phyloP scores from a whole-genome alignment of 768 basidiomycete genomes.

The Mycena rosella region DNA sequence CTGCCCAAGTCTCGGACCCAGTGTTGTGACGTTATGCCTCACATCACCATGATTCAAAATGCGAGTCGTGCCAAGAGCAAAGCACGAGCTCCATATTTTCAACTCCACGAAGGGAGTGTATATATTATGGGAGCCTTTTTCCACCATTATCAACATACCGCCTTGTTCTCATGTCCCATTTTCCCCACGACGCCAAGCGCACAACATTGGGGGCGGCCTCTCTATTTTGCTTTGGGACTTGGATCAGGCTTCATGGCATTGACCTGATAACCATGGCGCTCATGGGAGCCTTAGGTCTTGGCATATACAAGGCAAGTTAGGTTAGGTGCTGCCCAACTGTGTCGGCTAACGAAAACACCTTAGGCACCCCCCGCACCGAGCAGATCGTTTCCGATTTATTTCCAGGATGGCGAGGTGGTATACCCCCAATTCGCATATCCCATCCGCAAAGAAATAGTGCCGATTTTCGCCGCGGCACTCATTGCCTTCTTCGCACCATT shows the following conservation, averaged over 20 bases:
- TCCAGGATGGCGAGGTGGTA: slow-evolving; percentile 61
- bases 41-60: too few species aligned
- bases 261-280: slow-evolving; percentile 69
- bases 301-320: slow-evolving; percentile 43
- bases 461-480: slow-evolving; percentile 65
- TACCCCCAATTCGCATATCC: slow-evolving; percentile 67
- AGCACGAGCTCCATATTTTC: too few species aligned
- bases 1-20: too few species aligned
- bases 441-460: slow-evolving; percentile 63
- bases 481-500: slow-evolving; percentile 66
- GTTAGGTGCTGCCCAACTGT: not conserved
- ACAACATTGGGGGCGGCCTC: not conserved
- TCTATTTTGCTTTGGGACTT: slow-evolving; percentile 50
- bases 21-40: too few species aligned
- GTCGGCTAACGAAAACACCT: slow-evolving; percentile 8
- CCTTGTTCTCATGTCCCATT: not conserved
- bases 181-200: not conserved
- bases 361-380: slow-evolving; percentile 54
- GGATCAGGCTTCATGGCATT: slow-evolving; percentile 62
- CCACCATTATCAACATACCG: not conserved
- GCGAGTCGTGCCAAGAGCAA: too few species aligned
- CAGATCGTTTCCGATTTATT: slow-evolving; percentile 59
- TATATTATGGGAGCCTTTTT: too few species aligned
- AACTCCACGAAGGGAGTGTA: too few species aligned
- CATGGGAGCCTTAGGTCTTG: slow-evolving; percentile 68